phyloP scores from a whole-genome alignment of 2,329 filamentous ascomycete genomes.

The Aspergillus pseudoglaucus region DNA sequence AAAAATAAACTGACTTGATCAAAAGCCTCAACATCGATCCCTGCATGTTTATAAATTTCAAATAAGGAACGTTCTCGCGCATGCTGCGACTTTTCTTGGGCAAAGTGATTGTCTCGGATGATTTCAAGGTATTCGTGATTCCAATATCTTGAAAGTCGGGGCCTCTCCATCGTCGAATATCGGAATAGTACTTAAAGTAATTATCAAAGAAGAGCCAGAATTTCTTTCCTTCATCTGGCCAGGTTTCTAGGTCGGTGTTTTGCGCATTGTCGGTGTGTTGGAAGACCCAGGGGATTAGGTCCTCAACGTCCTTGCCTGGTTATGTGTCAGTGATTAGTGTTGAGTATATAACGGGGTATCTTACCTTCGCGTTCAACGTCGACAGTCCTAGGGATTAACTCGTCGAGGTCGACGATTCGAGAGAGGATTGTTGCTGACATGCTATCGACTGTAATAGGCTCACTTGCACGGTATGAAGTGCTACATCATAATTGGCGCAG shows the following conservation, averaged over 20 bases:
- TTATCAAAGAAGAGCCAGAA: conserved; percentile 1
- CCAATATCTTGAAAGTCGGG: background rate
- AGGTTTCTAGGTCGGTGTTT: background rate
- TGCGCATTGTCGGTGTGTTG: background rate
- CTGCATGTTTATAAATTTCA: background rate
- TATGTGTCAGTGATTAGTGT: background rate
- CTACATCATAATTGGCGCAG: too few relatives aligned
- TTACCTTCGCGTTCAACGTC: conserved; percentile 1
- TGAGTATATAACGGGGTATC: background rate
- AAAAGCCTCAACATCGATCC: background rate
- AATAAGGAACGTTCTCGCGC: background rate
- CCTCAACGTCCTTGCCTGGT: conserved; percentile 2
- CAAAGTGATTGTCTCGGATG: conserved; percentile 1
- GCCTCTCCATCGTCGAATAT: background rate
- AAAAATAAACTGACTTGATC: background rate
- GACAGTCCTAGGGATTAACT: background rate
- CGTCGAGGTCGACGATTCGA: conserved; percentile 4
- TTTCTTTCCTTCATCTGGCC: background rate
- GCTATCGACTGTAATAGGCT: conserved; percentile 2
- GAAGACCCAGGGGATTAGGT: conserved; percentile 3
- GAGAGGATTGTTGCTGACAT: conserved; percentile 7
- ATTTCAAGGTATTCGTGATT: background rate
- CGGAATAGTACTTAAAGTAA: background rate
- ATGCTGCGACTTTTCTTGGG: conserved; percentile 3
- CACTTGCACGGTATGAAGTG: too few relatives aligned